phyloP scores from a whole-genome alignment of 2,329 filamentous ascomycete species.

The Scleromitrula shiraiana region DNA sequence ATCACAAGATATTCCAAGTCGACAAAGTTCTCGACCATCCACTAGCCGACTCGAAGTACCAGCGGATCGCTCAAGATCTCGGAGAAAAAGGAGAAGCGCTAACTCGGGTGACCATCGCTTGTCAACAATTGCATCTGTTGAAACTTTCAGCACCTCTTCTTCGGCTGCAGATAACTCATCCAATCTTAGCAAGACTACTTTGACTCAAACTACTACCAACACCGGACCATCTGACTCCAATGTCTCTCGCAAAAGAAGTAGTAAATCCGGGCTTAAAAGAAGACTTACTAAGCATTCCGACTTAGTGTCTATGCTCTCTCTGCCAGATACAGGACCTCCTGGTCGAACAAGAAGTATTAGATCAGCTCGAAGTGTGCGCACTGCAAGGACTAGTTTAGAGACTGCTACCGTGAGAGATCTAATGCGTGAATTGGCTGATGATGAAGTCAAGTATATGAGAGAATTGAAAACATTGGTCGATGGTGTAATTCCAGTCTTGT shows the following conservation, averaged over 20 bases:
- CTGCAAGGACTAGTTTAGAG: conserved; percentile 57
- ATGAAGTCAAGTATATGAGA: conserved; percentile 81
- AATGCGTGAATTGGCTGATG: conserved; percentile 69
- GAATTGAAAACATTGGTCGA: conserved; percentile 91
- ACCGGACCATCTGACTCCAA: conserved; percentile 19
- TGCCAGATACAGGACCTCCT: conserved; percentile 49
- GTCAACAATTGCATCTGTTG: conserved; percentile 27
- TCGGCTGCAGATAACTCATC: conserved; percentile 19
- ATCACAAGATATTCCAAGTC: conserved; percentile 4
- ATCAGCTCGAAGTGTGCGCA: conserved; percentile 71
- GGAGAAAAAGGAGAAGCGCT: conserved; percentile 16
- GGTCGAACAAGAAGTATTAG: conserved; percentile 60
- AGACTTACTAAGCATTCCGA: conserved; percentile 88
- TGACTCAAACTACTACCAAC: conserved; percentile 32
- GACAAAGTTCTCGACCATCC: conserved; percentile 7
- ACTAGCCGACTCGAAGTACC: conserved; percentile 13
- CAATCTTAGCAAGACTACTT: conserved; percentile 32
- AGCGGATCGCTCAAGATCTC: conserved; percentile 13
- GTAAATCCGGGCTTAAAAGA: conserved; percentile 38
- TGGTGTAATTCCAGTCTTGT: conserved; percentile 85
- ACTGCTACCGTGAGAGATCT: conserved; percentile 67
- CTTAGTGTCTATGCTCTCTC: conserved; percentile 82
- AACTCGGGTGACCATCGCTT: conserved; percentile 23
- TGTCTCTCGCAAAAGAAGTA: conserved; percentile 23
- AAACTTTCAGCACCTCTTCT: conserved; percentile 21